Evolutionary conservation across 352 stramenopile species (phyloP), one percentile per base, ranked within the genome.

Genomic region (Pythium graminicola): DNA sequence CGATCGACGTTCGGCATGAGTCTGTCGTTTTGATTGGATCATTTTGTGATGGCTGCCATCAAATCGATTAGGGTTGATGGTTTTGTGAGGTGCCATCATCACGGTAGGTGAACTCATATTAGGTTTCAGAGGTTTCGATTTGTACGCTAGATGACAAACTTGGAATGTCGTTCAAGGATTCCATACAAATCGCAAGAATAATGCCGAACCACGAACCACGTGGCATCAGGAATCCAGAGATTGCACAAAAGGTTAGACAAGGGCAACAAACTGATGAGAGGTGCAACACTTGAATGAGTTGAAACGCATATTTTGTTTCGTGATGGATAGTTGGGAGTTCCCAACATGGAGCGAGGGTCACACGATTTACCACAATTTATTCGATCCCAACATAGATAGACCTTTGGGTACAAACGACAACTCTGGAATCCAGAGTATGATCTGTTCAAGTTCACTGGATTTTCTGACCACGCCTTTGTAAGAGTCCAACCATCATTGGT

Each of bases 1-100:
- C 31, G 8, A 36, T 14, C 31, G 31, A 36, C n/a, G 31, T 36
- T 36, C 31, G 31, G 31, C 31, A 14, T n/a, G n/a, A n/a, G n/a
- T n/a, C n/a, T n/a, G n/a, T n/a, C n/a, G 31, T 47, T 47, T 20
- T 32, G 19, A 16, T n/a, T 35, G 19, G 42, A 33, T 35, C 23
- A 42, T 17, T 10, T 38, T 38, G 31, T n/a, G n/a, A n/a, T n/a
- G n/a, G n/a, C n/a, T n/a, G 33, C 4, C 10, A 13, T 40, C 17
- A 52, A n/a, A 17, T 14, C 29, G 45, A 41, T 40, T 52, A 52
- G 45, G 45, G 45, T 52, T 32, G 40, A 22, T 14, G 36, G 10
- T 16, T 22, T 8, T 22, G 7, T 22, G 5, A n/a, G 42, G 24
- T n/a, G 36, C 36, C 23, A 36, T 49, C 42, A 49, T 49, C 40